These are phyloP conservation scores for Fusarium sp. DNA, from an alignment of 2,329 filamentous ascomycete genomes.

Conservation along the genomic window DNA sequence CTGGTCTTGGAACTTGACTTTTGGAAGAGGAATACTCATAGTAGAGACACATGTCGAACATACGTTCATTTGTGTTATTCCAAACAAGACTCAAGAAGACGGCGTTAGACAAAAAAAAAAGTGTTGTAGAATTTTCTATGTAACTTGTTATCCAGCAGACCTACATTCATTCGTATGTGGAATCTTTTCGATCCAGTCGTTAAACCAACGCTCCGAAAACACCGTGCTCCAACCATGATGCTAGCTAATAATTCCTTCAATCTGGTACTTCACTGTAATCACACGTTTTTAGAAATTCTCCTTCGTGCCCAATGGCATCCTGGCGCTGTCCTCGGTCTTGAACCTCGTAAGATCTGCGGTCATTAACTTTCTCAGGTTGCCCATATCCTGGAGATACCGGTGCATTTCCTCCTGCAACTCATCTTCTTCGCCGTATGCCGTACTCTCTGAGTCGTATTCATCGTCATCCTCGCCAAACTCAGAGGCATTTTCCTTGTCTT, in stretches of 20 bases:
- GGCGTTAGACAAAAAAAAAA: background rate
- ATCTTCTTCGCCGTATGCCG: slow-evolving; percentile 60
- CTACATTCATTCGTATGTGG: slow-evolving; percentile 29
- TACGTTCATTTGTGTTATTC: background rate
- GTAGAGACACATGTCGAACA: background rate
- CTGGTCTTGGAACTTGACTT: background rate
- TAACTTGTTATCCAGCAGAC: slow-evolving; percentile 30
- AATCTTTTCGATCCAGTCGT: slow-evolving; percentile 24
- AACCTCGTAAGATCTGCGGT: slow-evolving; percentile 81
- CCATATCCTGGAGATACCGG: slow-evolving; percentile 83
- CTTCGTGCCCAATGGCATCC: slow-evolving; percentile 60
- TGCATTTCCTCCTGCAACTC: slow-evolving; percentile 89
- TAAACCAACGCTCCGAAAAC: slow-evolving; percentile 46
- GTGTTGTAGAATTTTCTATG: slow-evolving; percentile 6
- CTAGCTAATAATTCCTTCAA: slow-evolving; percentile 19
- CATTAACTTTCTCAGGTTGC: slow-evolving; percentile 72
- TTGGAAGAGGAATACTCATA: background rate
- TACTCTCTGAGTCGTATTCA: slow-evolving; percentile 62
- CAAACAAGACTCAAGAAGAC: background rate
- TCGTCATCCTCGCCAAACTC: slow-evolving; percentile 71
- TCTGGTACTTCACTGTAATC: background rate
- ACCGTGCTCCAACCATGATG: slow-evolving; percentile 46
- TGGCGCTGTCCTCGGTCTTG: slow-evolving; percentile 70
- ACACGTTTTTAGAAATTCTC: slow-evolving; percentile 53
- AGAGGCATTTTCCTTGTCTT: slow-evolving; percentile 56